phyloP scores from a whole-genome alignment of 2,329 filamentous ascomycete species.

The Scedosporium dehoogii region DNA sequence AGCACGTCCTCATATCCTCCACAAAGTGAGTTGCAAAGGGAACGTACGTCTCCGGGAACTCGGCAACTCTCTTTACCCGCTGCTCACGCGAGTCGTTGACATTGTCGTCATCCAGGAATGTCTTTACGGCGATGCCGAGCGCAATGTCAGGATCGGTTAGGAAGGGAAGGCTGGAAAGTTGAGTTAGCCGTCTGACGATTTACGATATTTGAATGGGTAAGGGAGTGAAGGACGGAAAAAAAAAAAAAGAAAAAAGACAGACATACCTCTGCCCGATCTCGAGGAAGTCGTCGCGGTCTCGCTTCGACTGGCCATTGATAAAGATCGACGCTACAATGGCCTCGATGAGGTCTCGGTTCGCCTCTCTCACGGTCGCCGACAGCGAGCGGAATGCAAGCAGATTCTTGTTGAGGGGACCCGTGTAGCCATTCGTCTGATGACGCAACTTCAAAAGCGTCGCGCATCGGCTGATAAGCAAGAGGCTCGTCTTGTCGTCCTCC shows the following conservation, averaged over 20 bases:
- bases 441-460: slow-evolving; percentile 73
- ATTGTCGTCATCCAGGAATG: slow-evolving; percentile 64
- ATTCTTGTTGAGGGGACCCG: slow-evolving; percentile 84
- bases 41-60: slow-evolving; percentile 44
- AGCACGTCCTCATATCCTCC: slow-evolving; percentile 50
- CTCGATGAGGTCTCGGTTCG: slow-evolving; percentile 75
- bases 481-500: slow-evolving; percentile 67
- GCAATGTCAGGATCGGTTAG: slow-evolving; percentile 61
- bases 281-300: slow-evolving; percentile 55
- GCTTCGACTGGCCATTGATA: slow-evolving; percentile 66
- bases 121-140: slow-evolving; percentile 70
- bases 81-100: slow-evolving; percentile 41
- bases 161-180: slow-evolving; percentile 49
- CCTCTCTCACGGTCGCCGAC: slow-evolving; percentile 66
- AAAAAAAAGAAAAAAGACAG: no score
- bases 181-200: not conserved
- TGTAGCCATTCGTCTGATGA: slow-evolving; percentile 83
- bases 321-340: slow-evolving; percentile 72
- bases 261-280: slow-evolving; percentile 64
- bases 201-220: not conserved
- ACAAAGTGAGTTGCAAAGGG: slow-evolving; percentile 47
- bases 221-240: not conserved
- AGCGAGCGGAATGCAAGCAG: slow-evolving; percentile 80
- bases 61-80: slow-evolving; percentile 32
- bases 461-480: slow-evolving; percentile 76